Evolutionary conservation across 2,329 filamentous ascomycete species (phyloP).

Genomic region (Botrytis hyacinthi): DNA sequence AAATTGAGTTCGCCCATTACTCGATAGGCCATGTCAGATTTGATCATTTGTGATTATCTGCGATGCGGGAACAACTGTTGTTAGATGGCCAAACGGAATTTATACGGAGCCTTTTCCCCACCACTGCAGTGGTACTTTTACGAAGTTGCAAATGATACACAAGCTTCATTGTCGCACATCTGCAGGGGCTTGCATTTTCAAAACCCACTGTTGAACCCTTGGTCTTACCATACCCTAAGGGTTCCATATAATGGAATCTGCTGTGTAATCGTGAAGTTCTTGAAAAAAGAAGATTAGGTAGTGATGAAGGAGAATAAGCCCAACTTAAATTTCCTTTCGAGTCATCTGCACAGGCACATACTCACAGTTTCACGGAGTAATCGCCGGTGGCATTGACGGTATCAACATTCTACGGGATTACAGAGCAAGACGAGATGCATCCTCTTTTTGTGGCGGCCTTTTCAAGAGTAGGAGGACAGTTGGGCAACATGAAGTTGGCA

Average conservation of each 20-base stretch:
- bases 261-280: background rate
- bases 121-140: background rate
- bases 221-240: background rate
- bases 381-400: background rate
- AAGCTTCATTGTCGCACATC: background rate
- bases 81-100: background rate
- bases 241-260: background rate
- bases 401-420: background rate
- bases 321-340: background rate
- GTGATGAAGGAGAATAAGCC: background rate
- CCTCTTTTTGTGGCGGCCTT: background rate
- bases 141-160: background rate
- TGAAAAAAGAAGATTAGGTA: background rate
- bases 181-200: background rate
- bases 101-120: conserved; percentile 1
- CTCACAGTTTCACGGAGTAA: background rate
- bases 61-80: background rate
- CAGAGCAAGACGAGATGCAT: background rate
- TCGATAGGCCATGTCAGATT: background rate
- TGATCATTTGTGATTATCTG: background rate
- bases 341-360: background rate
- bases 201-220: conserved; percentile 3
- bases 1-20: background rate
- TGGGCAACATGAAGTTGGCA: background rate
- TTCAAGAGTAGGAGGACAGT: background rate